These are phyloP conservation scores for Cutaneotrichosporon daszewskae DNA, from an alignment of 1,284 basidiomycete genomes.

Conservation along the genomic window DNA sequence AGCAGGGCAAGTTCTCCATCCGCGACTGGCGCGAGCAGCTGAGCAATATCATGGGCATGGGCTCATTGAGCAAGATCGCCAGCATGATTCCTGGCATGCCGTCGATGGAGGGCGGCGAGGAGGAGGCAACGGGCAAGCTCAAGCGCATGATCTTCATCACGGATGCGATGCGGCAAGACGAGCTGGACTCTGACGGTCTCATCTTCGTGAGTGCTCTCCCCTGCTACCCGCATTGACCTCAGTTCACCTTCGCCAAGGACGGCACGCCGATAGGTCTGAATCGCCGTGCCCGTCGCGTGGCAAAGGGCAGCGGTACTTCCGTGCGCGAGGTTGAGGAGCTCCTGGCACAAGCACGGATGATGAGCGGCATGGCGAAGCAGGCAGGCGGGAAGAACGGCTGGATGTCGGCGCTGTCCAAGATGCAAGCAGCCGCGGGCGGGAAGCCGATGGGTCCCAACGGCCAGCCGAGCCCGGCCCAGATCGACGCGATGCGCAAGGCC, in stretches of 20 bases:
- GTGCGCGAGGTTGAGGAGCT: slow-evolving; percentile 96
- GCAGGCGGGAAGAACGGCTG: slow-evolving; percentile 95
- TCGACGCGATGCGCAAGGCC: slow-evolving; percentile 80
- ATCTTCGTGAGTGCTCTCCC: slow-evolving; percentile 63
- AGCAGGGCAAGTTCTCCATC: slow-evolving; percentile 93
- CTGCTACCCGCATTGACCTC: background rate
- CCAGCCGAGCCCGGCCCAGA: slow-evolving; percentile 84
- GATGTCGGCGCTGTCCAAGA: slow-evolving; percentile 82
- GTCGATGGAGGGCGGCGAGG: slow-evolving; percentile 79
- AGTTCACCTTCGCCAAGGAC: slow-evolving; percentile 65
- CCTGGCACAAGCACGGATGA: slow-evolving; percentile 91
- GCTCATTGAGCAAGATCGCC: slow-evolving; percentile 94
- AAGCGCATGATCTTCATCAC: slow-evolving; percentile 99
- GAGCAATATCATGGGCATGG: slow-evolving; percentile 97
- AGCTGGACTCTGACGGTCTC: slow-evolving; percentile 93
- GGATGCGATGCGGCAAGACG: slow-evolving; percentile 89
- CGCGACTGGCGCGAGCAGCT: slow-evolving; percentile 98
- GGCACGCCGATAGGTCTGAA: slow-evolving; percentile 76
- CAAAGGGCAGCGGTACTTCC: slow-evolving; percentile 88
- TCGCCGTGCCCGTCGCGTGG: slow-evolving; percentile 81
- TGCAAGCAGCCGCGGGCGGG: slow-evolving; percentile 76
- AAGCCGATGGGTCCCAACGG: slow-evolving; percentile 76
- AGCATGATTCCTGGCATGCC: slow-evolving; percentile 98
- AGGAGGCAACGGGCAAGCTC: slow-evolving; percentile 76
- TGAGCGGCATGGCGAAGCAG: slow-evolving; percentile 95